Percentiles rank a stretch among this genome's conserved stretches.
Evolutionary conservation across 1,284 basidiomycete species (phyloP).

Genomic region (Mycena citricolor): DNA sequence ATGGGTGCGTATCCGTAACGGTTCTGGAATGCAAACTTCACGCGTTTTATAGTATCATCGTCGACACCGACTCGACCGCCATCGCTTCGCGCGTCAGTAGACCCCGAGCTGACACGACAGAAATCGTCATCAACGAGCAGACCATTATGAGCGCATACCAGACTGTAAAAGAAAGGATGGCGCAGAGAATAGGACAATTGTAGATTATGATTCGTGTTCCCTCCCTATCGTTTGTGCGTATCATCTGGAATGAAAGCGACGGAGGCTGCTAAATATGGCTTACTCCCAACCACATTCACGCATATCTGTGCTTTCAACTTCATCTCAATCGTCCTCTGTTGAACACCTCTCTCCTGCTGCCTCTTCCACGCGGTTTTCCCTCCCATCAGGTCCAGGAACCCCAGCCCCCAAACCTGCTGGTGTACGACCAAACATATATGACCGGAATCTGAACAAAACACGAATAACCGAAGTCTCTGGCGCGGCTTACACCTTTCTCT

Average conservation of each 20-base stretch:
- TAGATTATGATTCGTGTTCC: constrained; percentile 26
- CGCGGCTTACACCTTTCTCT: constrained; percentile 84
- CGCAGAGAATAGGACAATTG: constrained; percentile 55
- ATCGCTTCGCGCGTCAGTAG: constrained; percentile 95
- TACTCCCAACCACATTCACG: constrained; percentile 64
- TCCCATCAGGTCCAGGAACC: constrained; percentile 57
- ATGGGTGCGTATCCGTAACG: constrained; percentile 71
- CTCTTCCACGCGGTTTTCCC: constrained; percentile 65
- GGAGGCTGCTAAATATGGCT: constrained; percentile 39
- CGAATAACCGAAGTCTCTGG: constrained; percentile 78
- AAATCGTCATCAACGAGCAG: constrained; percentile 99
- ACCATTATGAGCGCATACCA: constrained; percentile 91
- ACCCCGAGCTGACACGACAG: constrained; percentile 89
- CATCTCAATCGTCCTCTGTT: constrained; percentile 54
- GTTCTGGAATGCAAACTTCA: too few relatives aligned
- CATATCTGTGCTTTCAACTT: constrained; percentile 67
- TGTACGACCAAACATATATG: constrained; percentile 74
- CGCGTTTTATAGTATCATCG: constrained; percentile 67
- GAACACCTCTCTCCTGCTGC: constrained; percentile 65
- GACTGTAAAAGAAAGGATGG: constrained; percentile 77
- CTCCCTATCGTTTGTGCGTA: background rate
- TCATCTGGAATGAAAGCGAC: too few relatives aligned
- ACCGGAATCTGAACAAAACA: constrained; percentile 82
- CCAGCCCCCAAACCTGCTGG: constrained; percentile 41
- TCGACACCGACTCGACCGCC: constrained; percentile 94